Evolutionary conservation across 306 rosid species (phyloP).

Genomic region (Dalbergia oliveri): DNA sequence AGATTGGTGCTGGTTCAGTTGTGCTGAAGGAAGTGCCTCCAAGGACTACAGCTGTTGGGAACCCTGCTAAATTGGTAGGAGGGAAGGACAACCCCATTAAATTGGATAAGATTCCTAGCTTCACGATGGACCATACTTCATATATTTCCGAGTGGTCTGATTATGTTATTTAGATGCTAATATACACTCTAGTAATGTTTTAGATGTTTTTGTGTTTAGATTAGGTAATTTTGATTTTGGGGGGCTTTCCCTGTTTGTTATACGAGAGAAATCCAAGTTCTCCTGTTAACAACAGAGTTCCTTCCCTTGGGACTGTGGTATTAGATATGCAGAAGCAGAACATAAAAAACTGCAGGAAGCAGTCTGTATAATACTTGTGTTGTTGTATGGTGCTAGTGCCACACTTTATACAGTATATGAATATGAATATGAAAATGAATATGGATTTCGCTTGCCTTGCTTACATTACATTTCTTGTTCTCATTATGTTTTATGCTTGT

Average conservation of each 20-base stretch:
- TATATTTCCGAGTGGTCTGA: slow-evolving; percentile 81
- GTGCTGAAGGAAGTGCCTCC: slow-evolving; percentile 91
- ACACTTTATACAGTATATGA: neutral
- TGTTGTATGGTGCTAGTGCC: slow-evolving; percentile 39
- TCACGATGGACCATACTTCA: slow-evolving; percentile 92
- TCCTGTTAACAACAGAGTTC: slow-evolving; percentile 54
- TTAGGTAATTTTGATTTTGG: neutral
- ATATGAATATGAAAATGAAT: neutral
- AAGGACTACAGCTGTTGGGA: slow-evolving; percentile 89
- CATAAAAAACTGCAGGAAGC: slow-evolving; percentile 36
- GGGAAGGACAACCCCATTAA: slow-evolving; percentile 81
- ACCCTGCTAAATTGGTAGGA: slow-evolving; percentile 87
- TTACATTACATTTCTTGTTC: neutral
- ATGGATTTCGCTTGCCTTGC: slow-evolving; percentile 26
- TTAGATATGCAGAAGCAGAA: neutral
- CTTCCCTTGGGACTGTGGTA: slow-evolving; percentile 2
- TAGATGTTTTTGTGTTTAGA: slow-evolving; percentile 3
- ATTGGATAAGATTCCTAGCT: slow-evolving; percentile 81
- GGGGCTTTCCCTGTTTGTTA: slow-evolving; percentile 34
- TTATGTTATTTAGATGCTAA: slow-evolving; percentile 66
- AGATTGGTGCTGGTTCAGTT: slow-evolving; percentile 93
- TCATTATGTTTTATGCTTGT: neutral
- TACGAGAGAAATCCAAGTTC: slow-evolving; percentile 64
- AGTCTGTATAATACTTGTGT: slow-evolving; percentile 46
- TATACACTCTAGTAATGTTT: neutral